Conservation (phyloP, 345 rosid species). For the Physaria fendleri region DNA sequence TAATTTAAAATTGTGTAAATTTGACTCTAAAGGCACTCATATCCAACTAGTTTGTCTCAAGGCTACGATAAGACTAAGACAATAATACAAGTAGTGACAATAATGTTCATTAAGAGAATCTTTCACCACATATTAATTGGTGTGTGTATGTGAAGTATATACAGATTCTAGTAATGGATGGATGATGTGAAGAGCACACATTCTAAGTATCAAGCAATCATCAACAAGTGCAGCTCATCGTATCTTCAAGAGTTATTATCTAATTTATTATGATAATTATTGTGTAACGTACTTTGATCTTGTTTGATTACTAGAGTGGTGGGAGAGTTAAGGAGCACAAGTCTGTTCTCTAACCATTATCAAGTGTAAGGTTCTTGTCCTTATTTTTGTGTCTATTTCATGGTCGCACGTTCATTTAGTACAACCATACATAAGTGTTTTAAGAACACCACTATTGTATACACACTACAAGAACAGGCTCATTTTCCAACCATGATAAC, state of each 20-base stretch:
- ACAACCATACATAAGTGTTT: background rate
- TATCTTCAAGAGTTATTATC: slow-evolving; percentile 19
- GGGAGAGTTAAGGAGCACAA: slow-evolving; percentile 27
- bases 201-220: slow-evolving; percentile 18
- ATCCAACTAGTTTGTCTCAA: slow-evolving; percentile 8
- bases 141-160: slow-evolving; percentile 12
- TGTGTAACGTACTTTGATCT: background rate
- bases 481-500: no score
- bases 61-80: slow-evolving; percentile 10
- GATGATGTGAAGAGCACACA: slow-evolving; percentile 32
- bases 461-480: no score
- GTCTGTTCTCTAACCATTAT: slow-evolving; percentile 8
- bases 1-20: background rate
- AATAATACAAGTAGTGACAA: background rate
- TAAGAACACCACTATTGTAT: background rate
- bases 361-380: background rate
- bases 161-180: slow-evolving; percentile 9
- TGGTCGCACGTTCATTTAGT: slow-evolving; percentile 12
- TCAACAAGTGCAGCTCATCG: slow-evolving; percentile 26
- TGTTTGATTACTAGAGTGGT: background rate
- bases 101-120: background rate
- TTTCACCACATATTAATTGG: background rate
- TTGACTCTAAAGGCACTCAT: background rate
- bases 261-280: no score
- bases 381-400: slow-evolving; percentile 10